Base-by-base conservation (phyloP, 164 flowering plant species). In the Kalanchoe fedtschenkoi region DNA sequence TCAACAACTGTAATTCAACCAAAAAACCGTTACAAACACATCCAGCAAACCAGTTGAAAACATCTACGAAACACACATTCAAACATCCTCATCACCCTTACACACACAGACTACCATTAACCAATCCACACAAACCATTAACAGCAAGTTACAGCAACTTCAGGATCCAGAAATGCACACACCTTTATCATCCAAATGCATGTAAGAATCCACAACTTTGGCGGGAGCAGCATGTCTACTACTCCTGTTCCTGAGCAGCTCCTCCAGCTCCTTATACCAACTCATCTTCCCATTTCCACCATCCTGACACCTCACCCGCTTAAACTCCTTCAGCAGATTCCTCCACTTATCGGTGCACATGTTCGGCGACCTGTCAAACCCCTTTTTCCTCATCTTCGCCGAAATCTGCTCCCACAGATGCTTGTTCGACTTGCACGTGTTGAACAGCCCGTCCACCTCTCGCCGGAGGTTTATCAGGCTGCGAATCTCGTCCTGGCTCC, bases 341-440 rank as follows among this genome's bases (percentile, higher is more conserved):
- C 66, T 63, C 66, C 66, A 63, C 7, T 63, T 63, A 63, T 63
- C 66, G 8, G 66, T 63, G 26, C 66, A 63, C 66, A 63, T 63
- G 15, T 33, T 63, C 9, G 66, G 44, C 33, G 58, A 47, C 46
- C 66, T 28, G 39, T 63, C 66, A 35, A 63, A 63, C 8, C 66
- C 66, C 2, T 63, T 63, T 24, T 16, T 39, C 59, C 66, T 51
- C 66, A 63, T 63, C 32, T 63, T 63, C 32, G 35, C 29, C 21
- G 59, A 63, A 34, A 63, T 63, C 41, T 51, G 58, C 30, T 51
- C 66, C 66, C 66, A 63, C 8, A 63, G 33, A 63, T 63, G 66
- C 66, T 34, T 51, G 39, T 51, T 63, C 33, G 58, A 47, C 17
- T 63, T 63, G 9, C 58, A 63, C 0, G 66, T 63, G 33, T 63